Base-by-base conservation (phyloP, 768 basidiomycete genomes). In the Kwoniella mangroviensis region DNA sequence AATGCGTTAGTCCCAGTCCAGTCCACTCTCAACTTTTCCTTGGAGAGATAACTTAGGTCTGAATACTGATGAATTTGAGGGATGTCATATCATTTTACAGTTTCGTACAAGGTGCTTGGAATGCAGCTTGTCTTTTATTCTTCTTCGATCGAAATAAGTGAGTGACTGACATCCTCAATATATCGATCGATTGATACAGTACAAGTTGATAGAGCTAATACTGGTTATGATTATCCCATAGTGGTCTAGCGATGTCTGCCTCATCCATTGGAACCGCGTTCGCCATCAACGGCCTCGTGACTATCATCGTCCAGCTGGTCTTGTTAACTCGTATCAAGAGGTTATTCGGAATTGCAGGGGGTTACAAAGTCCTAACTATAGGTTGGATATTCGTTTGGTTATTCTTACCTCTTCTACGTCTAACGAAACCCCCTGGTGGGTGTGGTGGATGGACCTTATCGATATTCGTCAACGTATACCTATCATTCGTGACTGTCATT, bases 81-180 rank as follows among this genome's bases (percentile, higher is more conserved):
- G 24, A 52, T 42, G 42, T 13, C 7, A 28, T 67, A 72, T 49
- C 76, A 52, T 19, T 6, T 15, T 4, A 21, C 51, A 82, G 81
- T 7, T 82, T 82, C 60, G 74, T 81, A 6, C 68, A 71, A 34
- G 77, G 79, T 11, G 80, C 76, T 11, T 81, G 80, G 80, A 69
- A 42, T 15, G 82, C 82, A 5, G 81, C 77, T 5, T 78, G 78
- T 1, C 52, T 83, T 10, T 58, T 83, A 40, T 83, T 81, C 70
- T 81, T 81, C 73, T 83, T 79, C 57, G 81, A 80, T 34, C 41
- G 59, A n/a, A 76, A 77, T 21, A 78, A 78, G 80, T 81, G 67
- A 77, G 80, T 69, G 17, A 52, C 26, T 11, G 15, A 41, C 11
- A 12, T 21, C 42, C 59, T 70, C 45, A 17, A 15, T 13, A 4